Conservation (phyloP, 768 basidiomycete species). For the Paxillus rubicundulus region DNA sequence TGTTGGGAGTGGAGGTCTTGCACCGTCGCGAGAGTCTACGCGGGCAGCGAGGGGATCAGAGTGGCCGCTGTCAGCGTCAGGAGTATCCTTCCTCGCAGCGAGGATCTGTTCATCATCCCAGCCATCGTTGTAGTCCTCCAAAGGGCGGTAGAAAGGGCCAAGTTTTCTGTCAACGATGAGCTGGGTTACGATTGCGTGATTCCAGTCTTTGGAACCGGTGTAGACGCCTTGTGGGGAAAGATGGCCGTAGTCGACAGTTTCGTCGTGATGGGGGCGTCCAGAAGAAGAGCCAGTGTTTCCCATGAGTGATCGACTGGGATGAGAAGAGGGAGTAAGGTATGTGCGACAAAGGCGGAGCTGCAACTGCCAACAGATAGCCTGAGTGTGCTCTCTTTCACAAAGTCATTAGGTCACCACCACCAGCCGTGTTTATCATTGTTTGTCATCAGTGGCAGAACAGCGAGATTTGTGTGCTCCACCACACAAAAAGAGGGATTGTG, state of each 20-base stretch:
- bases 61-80: slow-evolving; percentile 48
- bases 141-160: slow-evolving; percentile 93
- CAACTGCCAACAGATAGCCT: background rate
- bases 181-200: slow-evolving; percentile 80
- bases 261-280: slow-evolving; percentile 71
- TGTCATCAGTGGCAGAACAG: slow-evolving; percentile 5
- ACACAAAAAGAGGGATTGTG: too few species aligned
- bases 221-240: slow-evolving; percentile 85
- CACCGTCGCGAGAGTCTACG: slow-evolving; percentile 28
- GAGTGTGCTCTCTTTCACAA: background rate
- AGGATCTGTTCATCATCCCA: slow-evolving; percentile 91
- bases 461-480: too few species aligned
- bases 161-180: slow-evolving; percentile 85
- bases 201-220: slow-evolving; percentile 84
- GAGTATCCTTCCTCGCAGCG: slow-evolving; percentile 69
- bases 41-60: slow-evolving; percentile 33
- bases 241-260: slow-evolving; percentile 79
- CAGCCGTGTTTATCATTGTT: slow-evolving; percentile 6
- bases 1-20: slow-evolving; percentile 31
- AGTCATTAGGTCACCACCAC: slow-evolving; percentile 7
- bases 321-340: background rate
- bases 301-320: slow-evolving; percentile 42
- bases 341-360: background rate
- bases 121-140: slow-evolving; percentile 87
- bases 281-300: slow-evolving; percentile 81